phyloP scores from a whole-genome alignment of 2,329 filamentous ascomycete species.

The Fusarium phyllophilum region DNA sequence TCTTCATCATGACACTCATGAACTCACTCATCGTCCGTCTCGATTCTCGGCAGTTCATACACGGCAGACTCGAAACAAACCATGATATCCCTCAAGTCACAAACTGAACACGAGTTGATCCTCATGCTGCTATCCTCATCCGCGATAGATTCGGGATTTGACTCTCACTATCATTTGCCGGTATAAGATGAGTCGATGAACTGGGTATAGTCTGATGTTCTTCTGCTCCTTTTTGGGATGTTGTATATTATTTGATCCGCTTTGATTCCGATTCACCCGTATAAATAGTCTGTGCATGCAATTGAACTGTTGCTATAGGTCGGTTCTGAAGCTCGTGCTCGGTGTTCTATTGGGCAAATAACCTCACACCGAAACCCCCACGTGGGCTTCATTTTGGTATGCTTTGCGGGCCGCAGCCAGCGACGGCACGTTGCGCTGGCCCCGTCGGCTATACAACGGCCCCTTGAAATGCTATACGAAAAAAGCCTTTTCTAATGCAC shows the following conservation, averaged over 20 bases:
- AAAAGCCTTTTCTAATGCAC: no score
- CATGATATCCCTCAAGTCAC: neutral
- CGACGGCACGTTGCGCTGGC: no score
- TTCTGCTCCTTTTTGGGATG: no score
- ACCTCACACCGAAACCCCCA: neutral
- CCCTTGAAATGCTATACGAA: neutral
- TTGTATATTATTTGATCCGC: neutral
- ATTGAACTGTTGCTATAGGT: no score
- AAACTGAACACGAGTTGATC: neutral
- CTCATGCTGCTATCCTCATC: neutral
- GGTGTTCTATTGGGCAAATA: neutral
- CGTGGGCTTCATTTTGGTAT: neutral
- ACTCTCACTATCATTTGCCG: neutral
- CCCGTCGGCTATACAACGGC: neutral
- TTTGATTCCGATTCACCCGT: fast-evolving
- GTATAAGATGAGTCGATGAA: neutral
- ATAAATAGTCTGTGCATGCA: neutral
- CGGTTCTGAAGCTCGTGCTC: neutral
- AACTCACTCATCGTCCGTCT: neutral
- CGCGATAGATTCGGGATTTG: neutral
- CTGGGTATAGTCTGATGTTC: neutral
- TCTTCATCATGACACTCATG: neutral
- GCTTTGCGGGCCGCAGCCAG: neutral
- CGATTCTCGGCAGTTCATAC: neutral
- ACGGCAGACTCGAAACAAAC: no score